Evolutionary conservation across 2,329 filamentous ascomycete species (phyloP).

Genomic region (Phyllosticta paracitricarpa): DNA sequence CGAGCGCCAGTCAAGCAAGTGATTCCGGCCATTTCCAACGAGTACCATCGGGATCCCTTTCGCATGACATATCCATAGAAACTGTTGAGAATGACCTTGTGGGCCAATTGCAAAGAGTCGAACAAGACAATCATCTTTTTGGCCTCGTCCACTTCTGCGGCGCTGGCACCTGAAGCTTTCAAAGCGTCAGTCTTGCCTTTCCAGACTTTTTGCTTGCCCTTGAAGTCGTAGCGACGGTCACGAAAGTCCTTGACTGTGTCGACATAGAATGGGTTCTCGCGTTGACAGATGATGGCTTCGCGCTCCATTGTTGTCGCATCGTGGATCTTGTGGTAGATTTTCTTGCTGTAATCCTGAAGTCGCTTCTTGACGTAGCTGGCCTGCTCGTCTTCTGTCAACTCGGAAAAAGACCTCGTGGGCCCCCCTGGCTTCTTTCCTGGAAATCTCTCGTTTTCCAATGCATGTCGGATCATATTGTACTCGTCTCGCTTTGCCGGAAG

Average conservation of each 20-base stretch:
- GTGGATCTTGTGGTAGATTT: conserved; percentile 99
- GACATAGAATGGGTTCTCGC: conserved; percentile 97
- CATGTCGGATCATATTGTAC: conserved; percentile 97
- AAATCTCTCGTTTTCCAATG: conserved; percentile 85
- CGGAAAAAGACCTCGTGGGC: conserved; percentile 65
- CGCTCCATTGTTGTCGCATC: conserved; percentile 85
- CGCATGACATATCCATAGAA: conserved; percentile 99
- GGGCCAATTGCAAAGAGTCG: conserved; percentile 89
- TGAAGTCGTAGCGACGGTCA: conserved; percentile 96
- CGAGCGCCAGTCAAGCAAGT: conserved; percentile 92
- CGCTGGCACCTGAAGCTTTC: conserved; percentile 68
- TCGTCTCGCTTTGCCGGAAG: conserved; percentile 92
- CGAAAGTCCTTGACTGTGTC: conserved; percentile 92
- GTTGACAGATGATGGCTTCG: conserved; percentile 95
- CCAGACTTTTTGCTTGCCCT: conserved; percentile 96
- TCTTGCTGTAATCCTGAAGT: conserved; percentile 87
- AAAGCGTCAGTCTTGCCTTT: conserved; percentile 88
- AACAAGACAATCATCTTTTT: conserved; percentile 99
- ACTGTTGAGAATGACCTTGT: conserved; percentile 98
- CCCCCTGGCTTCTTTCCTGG: conserved; percentile 66
- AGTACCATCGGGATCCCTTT: conserved; percentile 98
- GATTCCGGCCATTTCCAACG: conserved; percentile 97
- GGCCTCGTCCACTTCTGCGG: conserved; percentile 74
- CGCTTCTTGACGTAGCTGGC: conserved; percentile 72
- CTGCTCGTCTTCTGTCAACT: conserved; percentile 74